Percentiles rank a stretch among this genome's conserved stretches.
Evolutionary conservation across 83 land plant species (phyloP).

Genomic region (Picea abies): DNA sequence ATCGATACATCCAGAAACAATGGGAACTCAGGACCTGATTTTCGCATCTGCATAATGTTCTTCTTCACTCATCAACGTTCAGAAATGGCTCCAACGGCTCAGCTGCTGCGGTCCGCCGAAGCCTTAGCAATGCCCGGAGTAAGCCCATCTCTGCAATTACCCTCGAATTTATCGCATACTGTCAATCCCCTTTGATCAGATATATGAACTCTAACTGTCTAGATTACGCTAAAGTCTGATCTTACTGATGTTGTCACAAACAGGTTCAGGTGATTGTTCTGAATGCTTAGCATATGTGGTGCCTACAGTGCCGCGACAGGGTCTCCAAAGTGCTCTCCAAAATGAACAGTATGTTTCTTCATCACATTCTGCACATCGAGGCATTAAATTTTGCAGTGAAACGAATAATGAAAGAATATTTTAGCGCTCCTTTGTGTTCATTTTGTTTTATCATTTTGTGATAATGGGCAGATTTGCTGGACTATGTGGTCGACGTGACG

Average conservation of each 20-base stretch:
- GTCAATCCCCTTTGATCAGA: no score
- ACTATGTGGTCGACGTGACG: not conserved
- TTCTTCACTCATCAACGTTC: not conserved
- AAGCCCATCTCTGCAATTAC: not conserved
- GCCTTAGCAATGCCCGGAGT: not conserved
- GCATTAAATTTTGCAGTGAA: no score
- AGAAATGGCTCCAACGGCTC: not conserved
- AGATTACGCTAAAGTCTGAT: no score
- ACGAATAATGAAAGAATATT: no score
- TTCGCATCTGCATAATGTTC: not conserved
- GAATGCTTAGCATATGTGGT: not conserved
- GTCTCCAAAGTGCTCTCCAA: no score
- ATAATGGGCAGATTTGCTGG: not conserved
- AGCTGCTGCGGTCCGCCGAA: conserved; percentile 1
- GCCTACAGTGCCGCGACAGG: no score
- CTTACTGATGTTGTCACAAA: not conserved
- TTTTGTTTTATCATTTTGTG: not conserved
- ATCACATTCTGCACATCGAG: no score
- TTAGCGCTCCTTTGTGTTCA: no score
- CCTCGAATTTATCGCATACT: no score
- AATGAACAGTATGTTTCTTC: not conserved
- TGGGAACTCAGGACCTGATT: not conserved
- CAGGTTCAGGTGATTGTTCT: conserved; percentile 9
- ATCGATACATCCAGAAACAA: not conserved
- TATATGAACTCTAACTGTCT: no score